Evolutionary conservation across 352 stramenopile genomes (phyloP).

Genomic region (Phytophthora hibernalis): DNA sequence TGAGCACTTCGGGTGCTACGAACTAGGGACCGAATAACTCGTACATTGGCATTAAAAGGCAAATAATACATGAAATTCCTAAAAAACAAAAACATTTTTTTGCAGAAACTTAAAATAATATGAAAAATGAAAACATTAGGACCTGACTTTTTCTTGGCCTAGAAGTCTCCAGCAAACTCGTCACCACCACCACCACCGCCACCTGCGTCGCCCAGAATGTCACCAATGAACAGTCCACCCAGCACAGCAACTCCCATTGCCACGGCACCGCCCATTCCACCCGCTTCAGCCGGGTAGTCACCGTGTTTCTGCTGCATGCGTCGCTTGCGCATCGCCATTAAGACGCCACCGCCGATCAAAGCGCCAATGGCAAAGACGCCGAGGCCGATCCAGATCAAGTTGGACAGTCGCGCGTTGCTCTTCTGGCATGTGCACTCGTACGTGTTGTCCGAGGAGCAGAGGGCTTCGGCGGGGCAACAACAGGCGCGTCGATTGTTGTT

Average conservation of each 20-base stretch:
- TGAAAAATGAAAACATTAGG: too few relatives aligned
- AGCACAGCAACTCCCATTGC: slow-evolving; percentile 51
- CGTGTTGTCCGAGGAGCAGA: slow-evolving; percentile 47
- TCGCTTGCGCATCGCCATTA: slow-evolving; percentile 49
- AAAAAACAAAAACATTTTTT: too few relatives aligned
- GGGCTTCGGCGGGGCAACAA: slow-evolving; percentile 53
- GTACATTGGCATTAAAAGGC: too few relatives aligned
- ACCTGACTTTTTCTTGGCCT: slow-evolving; percentile 15
- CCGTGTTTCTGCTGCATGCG: slow-evolving; percentile 31
- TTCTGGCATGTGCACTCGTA: slow-evolving; percentile 57
- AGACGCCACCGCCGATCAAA: slow-evolving; percentile 42
- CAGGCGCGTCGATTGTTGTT: slow-evolving; percentile 46
- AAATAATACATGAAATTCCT: too few relatives aligned
- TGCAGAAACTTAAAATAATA: too few relatives aligned
- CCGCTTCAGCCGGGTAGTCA: slow-evolving; percentile 21
- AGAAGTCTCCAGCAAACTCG: slow-evolving; percentile 50
- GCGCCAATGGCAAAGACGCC: slow-evolving; percentile 39
- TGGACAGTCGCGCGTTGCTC: slow-evolving; percentile 21
- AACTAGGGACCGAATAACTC: too few relatives aligned
- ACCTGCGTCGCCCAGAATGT: slow-evolving; percentile 47
- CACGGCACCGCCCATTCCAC: slow-evolving; percentile 44
- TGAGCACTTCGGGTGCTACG: too few relatives aligned
- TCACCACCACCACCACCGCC: slow-evolving; percentile 31
- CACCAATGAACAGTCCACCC: slow-evolving; percentile 47
- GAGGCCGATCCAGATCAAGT: slow-evolving; percentile 45